phyloP scores from a whole-genome alignment of 2,329 filamentous ascomycete species.

The Volutella citrinella region DNA sequence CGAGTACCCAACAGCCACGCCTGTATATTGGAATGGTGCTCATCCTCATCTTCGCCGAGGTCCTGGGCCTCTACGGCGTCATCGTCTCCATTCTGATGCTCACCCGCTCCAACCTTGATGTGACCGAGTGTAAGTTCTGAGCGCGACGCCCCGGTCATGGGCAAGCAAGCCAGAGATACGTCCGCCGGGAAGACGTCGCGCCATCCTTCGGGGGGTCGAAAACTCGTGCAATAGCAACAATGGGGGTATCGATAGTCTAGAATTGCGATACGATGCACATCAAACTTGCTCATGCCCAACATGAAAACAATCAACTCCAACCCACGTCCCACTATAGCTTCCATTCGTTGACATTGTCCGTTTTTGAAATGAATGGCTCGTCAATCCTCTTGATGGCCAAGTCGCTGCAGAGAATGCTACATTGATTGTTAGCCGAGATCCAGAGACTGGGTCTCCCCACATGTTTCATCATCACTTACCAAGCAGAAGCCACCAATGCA shows the following conservation, averaged over 20 bases:
- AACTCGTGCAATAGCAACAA: conserved; percentile 16
- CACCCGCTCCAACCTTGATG: conserved; percentile 37
- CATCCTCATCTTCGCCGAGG: conserved; percentile 47
- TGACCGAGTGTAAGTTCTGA: conserved; percentile 37
- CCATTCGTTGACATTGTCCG: conserved; percentile 81
- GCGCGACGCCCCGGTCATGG: too few species aligned
- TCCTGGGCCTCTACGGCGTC: conserved; percentile 43
- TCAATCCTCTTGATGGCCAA: conserved; percentile 92
- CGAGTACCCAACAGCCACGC: conserved; percentile 45
- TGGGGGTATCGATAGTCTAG: conserved; percentile 27
- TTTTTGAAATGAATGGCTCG: conserved; percentile 78
- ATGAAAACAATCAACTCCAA: too few species aligned
- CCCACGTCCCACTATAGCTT: conserved; percentile 49
- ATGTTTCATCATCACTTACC: conserved; percentile 56
- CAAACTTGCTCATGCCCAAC: conserved; percentile 11
- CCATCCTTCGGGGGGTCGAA: conserved; percentile 3
- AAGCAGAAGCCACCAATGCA: conserved; percentile 84
- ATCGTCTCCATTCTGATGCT: conserved; percentile 49
- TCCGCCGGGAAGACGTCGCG: not conserved
- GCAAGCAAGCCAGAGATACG: not conserved
- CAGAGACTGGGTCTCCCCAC: too few species aligned
- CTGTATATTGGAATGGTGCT: conserved; percentile 46
- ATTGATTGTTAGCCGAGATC: conserved; percentile 21
- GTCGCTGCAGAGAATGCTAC: conserved; percentile 88
- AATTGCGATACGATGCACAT: conserved; percentile 18